Conservation (phyloP, 768 basidiomycete species). For the Cytidiella melzeri region DNA sequence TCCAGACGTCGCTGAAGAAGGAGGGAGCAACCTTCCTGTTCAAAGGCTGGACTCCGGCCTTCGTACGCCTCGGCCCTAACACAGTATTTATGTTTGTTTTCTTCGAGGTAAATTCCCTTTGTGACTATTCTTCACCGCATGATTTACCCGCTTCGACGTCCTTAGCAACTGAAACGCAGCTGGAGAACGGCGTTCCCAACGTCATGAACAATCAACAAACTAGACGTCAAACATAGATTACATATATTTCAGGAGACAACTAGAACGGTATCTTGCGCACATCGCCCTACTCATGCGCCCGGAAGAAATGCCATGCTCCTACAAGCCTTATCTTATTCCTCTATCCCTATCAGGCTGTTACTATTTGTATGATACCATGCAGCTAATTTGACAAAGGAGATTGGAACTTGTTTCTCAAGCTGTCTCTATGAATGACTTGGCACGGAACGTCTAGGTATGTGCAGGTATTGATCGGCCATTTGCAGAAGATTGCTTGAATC, state of each 20-base stretch:
- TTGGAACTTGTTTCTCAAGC: too few species aligned
- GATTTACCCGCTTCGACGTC: background rate
- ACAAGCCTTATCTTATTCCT: background rate
- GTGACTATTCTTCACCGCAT: background rate
- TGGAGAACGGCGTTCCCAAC: constrained; percentile 37
- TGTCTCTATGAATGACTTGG: too few species aligned
- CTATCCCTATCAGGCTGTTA: background rate
- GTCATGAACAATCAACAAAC: too few species aligned
- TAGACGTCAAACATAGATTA: too few species aligned
- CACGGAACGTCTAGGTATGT: too few species aligned
- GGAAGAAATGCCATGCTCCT: too few species aligned
- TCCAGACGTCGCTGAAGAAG: constrained; percentile 53
- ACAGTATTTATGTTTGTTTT: constrained; percentile 83
- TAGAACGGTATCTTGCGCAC: too few species aligned
- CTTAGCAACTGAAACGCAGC: constrained; percentile 66
- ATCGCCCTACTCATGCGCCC: too few species aligned
- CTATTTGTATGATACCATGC: background rate
- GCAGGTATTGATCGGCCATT: too few species aligned
- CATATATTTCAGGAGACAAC: too few species aligned
- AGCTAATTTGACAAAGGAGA: too few species aligned
- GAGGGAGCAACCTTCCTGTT: constrained; percentile 78
- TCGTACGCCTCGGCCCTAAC: constrained; percentile 78
- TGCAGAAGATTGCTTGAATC: too few species aligned
- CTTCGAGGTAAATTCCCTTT: constrained; percentile 53
- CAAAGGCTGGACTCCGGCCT: constrained; percentile 88